phyloP scores from a whole-genome alignment of 371 early-diverging fungal genomes.

The Syncephalis plumigaleata region DNA sequence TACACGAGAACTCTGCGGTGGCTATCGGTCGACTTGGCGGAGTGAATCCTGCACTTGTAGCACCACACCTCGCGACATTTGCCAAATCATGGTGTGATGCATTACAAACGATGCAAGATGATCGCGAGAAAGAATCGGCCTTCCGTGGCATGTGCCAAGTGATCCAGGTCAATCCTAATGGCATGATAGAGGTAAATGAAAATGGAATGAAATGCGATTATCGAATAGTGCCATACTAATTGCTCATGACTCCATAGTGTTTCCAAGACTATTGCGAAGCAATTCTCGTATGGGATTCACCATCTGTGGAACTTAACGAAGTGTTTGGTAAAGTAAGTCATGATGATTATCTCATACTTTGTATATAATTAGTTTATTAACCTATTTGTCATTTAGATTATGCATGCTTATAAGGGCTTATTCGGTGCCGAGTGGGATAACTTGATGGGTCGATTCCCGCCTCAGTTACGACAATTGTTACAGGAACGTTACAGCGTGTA shows the following conservation, averaged over 20 bases:
- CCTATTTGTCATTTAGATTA: too few relatives aligned
- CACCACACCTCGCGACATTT: slow-evolving; percentile 58
- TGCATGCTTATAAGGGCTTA: slow-evolving; percentile 51
- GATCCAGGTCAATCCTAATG: slow-evolving; percentile 74
- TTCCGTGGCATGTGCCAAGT: slow-evolving; percentile 82
- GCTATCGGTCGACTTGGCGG: slow-evolving; percentile 83
- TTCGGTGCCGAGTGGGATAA: slow-evolving; percentile 51
- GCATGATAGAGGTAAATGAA: slow-evolving; percentile 29
- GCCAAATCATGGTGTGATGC: slow-evolving; percentile 54
- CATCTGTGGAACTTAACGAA: slow-evolving; percentile 36
- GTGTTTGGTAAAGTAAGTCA: slow-evolving; percentile 42
- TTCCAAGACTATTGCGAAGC: slow-evolving; percentile 54
- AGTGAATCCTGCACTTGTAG: slow-evolving; percentile 61
- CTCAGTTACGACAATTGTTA: slow-evolving; percentile 30
- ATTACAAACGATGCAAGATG: slow-evolving; percentile 57
- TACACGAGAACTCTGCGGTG: slow-evolving; percentile 87
- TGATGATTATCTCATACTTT: too few relatives aligned
- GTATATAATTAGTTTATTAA: too few relatives aligned
- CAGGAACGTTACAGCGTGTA: slow-evolving; percentile 42
- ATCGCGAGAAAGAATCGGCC: slow-evolving; percentile 85
- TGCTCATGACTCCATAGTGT: slow-evolving; percentile 17
- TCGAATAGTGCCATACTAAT: too few relatives aligned
- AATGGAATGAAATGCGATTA: not conserved
- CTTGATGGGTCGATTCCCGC: slow-evolving; percentile 31
- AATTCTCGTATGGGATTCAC: slow-evolving; percentile 43